These are phyloP conservation scores for Penicillium psychrosexuale DNA, from an alignment of 2,329 filamentous ascomycete genomes.

Conservation along the genomic window DNA sequence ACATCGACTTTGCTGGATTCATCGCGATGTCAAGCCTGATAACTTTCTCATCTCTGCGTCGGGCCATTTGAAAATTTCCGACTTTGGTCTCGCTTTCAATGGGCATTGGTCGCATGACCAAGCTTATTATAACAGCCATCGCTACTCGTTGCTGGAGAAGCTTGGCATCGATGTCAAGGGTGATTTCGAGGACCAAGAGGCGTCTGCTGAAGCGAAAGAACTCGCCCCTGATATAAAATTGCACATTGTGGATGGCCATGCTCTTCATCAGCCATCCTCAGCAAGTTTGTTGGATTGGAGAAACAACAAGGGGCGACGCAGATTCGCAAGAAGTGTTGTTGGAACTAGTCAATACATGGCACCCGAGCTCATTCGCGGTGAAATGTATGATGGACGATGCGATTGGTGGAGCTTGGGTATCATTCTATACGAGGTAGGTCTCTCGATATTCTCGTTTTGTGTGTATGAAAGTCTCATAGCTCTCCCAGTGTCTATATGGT, in stretches of 20 bases:
- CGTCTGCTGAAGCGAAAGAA: slow-evolving; percentile 40
- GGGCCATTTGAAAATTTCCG: slow-evolving; percentile 90
- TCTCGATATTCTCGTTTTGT: not conserved
- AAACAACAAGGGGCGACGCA: slow-evolving; percentile 65
- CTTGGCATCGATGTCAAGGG: slow-evolving; percentile 71
- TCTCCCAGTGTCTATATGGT: slow-evolving; percentile 73
- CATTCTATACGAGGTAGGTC: slow-evolving; percentile 74
- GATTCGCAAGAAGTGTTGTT: slow-evolving; percentile 78
- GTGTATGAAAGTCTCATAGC: slow-evolving; percentile 1
- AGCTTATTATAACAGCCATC: slow-evolving; percentile 77
- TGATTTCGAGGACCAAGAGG: slow-evolving; percentile 66
- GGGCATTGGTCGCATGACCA: slow-evolving; percentile 93
- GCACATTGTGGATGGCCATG: slow-evolving; percentile 36
- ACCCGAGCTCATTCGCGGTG: slow-evolving; percentile 80
- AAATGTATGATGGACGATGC: slow-evolving; percentile 84
- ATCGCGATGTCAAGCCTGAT: slow-evolving; percentile 94
- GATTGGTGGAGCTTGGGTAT: slow-evolving; percentile 97
- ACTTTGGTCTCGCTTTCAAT: slow-evolving; percentile 93
- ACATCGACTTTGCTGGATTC: slow-evolving; percentile 83
- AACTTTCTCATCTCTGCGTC: slow-evolving; percentile 89
- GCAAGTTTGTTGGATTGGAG: slow-evolving; percentile 66
- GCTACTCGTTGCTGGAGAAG: slow-evolving; percentile 73
- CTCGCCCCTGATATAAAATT: slow-evolving; percentile 4
- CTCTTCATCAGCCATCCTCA: slow-evolving; percentile 24
- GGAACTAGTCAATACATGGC: slow-evolving; percentile 99